These are phyloP conservation scores for Elsinoe fawcettii DNA, from an alignment of 2,329 filamentous ascomycete genomes.

Conservation along the genomic window DNA sequence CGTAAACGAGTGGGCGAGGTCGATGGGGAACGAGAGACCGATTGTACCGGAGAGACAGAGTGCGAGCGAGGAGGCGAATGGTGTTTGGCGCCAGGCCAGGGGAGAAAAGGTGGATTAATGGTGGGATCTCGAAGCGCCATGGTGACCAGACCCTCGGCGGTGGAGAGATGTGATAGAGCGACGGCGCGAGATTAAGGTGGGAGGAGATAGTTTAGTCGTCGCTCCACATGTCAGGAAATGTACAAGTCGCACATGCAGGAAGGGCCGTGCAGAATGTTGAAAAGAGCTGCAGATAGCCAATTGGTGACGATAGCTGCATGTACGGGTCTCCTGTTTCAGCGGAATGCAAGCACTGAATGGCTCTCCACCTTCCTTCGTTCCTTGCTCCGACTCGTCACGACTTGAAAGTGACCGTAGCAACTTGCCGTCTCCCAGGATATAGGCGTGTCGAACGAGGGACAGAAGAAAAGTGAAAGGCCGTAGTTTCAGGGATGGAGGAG, in stretches of 20 bases:
- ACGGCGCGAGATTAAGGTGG: constrained; percentile 4
- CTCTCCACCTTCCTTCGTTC: neutral
- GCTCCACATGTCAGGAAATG: constrained; percentile 1
- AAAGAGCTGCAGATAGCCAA: constrained; percentile 2
- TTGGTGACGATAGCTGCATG: neutral
- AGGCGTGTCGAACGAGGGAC: neutral
- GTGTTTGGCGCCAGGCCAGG: neutral
- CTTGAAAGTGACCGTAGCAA: neutral
- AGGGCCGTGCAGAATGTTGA: constrained; percentile 8
- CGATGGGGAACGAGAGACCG: constrained; percentile 24
- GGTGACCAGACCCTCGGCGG: constrained; percentile 10
- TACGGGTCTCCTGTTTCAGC: constrained; percentile 5
- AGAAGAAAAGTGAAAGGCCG: neutral
- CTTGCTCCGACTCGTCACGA: neutral
- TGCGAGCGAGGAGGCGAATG: constrained; percentile 17
- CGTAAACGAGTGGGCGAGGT: constrained; percentile 25
- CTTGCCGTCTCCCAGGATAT: neutral
- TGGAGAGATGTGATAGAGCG: constrained; percentile 4
- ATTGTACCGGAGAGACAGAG: constrained; percentile 18
- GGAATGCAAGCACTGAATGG: constrained; percentile 4
- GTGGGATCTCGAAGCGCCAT: constrained; percentile 25
- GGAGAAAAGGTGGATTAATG: constrained; percentile 23
- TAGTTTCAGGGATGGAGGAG: constrained; percentile 5
- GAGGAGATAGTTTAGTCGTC: constrained; percentile 6
- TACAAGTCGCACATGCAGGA: constrained; percentile 1